Base-by-base conservation (phyloP, 768 basidiomycete species). In the Termitomyces sp. region DNA sequence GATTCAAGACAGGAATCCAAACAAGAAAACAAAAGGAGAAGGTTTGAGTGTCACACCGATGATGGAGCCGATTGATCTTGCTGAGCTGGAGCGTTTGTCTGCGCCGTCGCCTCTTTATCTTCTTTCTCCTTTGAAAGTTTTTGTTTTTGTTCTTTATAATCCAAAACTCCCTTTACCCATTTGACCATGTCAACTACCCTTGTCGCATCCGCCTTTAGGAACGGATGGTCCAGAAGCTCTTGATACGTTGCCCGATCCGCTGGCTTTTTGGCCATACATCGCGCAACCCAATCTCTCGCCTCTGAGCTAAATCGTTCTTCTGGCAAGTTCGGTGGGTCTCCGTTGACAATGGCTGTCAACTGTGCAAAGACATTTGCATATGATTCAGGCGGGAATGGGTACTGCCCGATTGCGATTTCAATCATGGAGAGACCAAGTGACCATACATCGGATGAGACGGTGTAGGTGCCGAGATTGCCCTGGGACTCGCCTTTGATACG, bases 351-450 rank as follows among this genome's bases (percentile, higher is more conserved):
- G 4, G 96, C 95, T n/a, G 88, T 92, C 41, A 83, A 64, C 66
- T 99, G 96, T 2, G 95, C 96, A 72, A 99, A 97, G 16, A 98
- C 94, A 69, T 98, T 98, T 58, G 86, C 84, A 70, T 97, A 99
- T 7, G 94, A 96, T 75, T 98, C 95, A 27, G 95, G 95, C 31
- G 96, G 96, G 67, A 97, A 99, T 2, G 96, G 96, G 71, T 99
- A 98, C 67, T 83, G 72, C 67, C 89, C 95, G 65, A 91, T 79
- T 3, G 89, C 92, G 61, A 96, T 86, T 72, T 99, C 96, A 65
- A 98, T 92, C 70, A 97, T 87, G 5, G 91, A 88, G 44, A 98
- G 79, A 13, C 96, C 96, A 22, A 98, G 84, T 7, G 94, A 97
- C 96, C 96, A 99, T 14, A 99, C 90, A 67, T 99, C 97, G 10